Percentiles rank a stretch among this genome's conserved stretches.
phyloP scores from a whole-genome alignment of 169 alveolate genomes.

The Cryptosporidium ubiquitum region DNA sequence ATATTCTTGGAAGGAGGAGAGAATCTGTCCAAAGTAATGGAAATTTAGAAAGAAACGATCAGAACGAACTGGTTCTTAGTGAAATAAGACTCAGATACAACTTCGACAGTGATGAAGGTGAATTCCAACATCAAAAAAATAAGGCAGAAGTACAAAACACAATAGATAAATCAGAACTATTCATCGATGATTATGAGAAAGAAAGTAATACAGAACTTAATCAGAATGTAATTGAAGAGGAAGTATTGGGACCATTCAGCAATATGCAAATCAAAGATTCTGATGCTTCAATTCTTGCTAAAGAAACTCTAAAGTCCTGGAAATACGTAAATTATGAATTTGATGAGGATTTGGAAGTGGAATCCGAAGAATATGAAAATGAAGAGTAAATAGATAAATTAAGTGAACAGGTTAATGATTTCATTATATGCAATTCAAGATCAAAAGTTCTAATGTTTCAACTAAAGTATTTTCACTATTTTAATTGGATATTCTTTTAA shows the following conservation, averaged over 20 bases:
- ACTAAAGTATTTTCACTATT: neutral
- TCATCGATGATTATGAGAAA: neutral
- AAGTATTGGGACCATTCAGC: neutral
- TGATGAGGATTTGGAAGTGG: constrained; percentile 23
- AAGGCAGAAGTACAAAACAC: neutral
- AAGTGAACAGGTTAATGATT: neutral
- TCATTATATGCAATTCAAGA: neutral
- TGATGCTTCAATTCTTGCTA: constrained; percentile 29
- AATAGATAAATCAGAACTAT: neutral
- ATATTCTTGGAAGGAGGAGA: constrained; percentile 43
- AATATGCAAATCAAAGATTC: neutral
- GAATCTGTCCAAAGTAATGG: constrained; percentile 10
- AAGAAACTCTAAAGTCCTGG: constrained; percentile 68
- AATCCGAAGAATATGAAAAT: neutral
- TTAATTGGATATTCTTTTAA: neutral
- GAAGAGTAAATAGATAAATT: constrained; percentile 8
- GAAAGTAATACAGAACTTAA: neutral
- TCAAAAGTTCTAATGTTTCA: neutral
- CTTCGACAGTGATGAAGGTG: constrained; percentile 15
- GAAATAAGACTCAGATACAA: neutral
- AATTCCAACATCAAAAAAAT: neutral
- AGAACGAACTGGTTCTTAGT: constrained; percentile 5
- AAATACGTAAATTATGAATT: constrained; percentile 38
- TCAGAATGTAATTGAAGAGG: neutral
- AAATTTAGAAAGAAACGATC: neutral